A percentile compares a stretch with the other conserved stretches of the same genome.
Conservation (phyloP, 345 rosid species). For the Gossypium rotundifolium region DNA sequence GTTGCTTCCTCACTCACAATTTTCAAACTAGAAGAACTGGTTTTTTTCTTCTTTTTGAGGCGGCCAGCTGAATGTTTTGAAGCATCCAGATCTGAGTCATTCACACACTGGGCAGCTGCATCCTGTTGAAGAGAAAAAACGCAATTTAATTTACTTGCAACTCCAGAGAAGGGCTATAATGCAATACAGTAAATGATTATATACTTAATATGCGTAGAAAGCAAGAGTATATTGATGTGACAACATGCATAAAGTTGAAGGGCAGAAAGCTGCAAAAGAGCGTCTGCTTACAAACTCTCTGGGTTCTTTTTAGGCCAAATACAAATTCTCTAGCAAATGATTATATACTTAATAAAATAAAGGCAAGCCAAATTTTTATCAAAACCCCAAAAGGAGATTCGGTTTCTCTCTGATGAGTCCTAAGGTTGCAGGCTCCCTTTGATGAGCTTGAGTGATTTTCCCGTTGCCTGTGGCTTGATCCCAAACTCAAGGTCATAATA, state of each 20-base stretch:
- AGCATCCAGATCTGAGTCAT: conserved; percentile 10
- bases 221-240: not conserved
- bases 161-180: not conserved
- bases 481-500: too few relatives aligned
- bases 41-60: conserved; percentile 17
- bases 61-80: conserved; percentile 5
- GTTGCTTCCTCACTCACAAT: conserved; percentile 26
- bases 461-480: too few relatives aligned
- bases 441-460: too few relatives aligned
- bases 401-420: too few relatives aligned
- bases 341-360: too few relatives aligned
- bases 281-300: not conserved
- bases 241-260: not conserved
- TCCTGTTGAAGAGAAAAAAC: conserved; percentile 3
- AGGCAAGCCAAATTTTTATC: too few relatives aligned
- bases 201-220: not conserved
- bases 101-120: conserved; percentile 27
- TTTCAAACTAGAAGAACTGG: conserved; percentile 14
- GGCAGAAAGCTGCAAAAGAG: not conserved
- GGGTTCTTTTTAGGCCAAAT: too few relatives aligned
- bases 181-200: not conserved
- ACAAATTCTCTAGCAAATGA: too few relatives aligned
- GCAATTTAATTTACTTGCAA: not conserved
- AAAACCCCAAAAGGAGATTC: too few relatives aligned
- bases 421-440: too few relatives aligned